phyloP scores from a whole-genome alignment of 441 rosid species.

The Adansonia rubrostipa region DNA sequence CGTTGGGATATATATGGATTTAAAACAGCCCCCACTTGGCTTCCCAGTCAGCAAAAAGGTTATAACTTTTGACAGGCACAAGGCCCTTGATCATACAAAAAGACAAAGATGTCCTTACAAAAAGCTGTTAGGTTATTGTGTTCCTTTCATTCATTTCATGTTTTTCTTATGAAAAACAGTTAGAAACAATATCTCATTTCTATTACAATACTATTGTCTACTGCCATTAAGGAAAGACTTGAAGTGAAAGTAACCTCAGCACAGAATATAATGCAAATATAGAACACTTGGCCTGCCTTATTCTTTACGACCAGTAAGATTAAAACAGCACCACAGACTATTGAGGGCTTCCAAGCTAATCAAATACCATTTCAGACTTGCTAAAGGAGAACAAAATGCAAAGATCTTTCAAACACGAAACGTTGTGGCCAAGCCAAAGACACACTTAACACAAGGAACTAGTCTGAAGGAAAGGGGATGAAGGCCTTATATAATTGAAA shows the following conservation, averaged over 20 bases:
- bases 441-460: slow-evolving; percentile 29
- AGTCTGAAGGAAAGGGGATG: slow-evolving; percentile 58
- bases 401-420: neutral
- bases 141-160: neutral
- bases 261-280: slow-evolving; percentile 3
- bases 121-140: neutral
- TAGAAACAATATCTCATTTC: neutral
- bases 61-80: neutral
- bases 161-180: neutral
- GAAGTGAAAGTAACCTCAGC: neutral
- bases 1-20: slow-evolving; percentile 40
- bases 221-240: neutral
- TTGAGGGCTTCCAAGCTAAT: neutral
- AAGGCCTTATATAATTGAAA: slow-evolving; percentile 76
- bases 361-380: neutral
- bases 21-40: slow-evolving; percentile 24
- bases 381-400: neutral
- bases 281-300: neutral
- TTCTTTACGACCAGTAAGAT: neutral
- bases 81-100: neutral
- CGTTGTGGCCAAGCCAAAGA: neutral
- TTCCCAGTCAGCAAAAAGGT: neutral
- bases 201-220: too few relatives aligned
- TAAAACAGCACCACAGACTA: neutral
- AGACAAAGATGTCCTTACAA: neutral